Evolutionary conservation across 495 filamentous ascomycete genomes (phyloP), one percentile per base, ranked within the genome.

Genomic region (Lophiotrema nucula): DNA sequence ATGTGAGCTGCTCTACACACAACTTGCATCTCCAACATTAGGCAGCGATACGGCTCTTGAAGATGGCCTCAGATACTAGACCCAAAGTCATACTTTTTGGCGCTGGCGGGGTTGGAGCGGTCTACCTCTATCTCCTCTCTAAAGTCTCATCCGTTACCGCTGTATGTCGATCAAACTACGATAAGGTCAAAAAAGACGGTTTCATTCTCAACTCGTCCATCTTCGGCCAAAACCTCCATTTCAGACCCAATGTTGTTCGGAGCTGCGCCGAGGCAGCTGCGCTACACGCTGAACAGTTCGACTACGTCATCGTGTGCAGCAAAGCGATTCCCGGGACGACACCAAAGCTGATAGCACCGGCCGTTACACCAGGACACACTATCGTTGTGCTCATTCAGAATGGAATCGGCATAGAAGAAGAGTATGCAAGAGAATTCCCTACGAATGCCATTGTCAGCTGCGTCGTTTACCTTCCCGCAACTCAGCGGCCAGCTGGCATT

Each of bases 131-230:
- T 47, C 70, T 78, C 19, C 71, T 86, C 4, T 64, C 75, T 33
- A 60, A 67, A 12, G 74, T 74, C 23, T 66, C 69, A 2, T 74
- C 73, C 18, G 74, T 82, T 27, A 79, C 78, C 4, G 70, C 76
- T 1, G 70, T 85, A 15, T 76, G 81, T 51, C 75, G 83, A 25
- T 82, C 79, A 2, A 86, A 84, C 69, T 84, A 79, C 67, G 68
- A 69, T 1, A 69, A 62, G 3, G 79, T 76, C 24, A 66, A 67
- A 27, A 41, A 69, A 8, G 48, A 79, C 24, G 83, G 81, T 16
- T 80, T 81, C 64, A 59, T 64, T 15, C 80, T 85, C 62, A 54
- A 77, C 25, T 83, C 79, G 1, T 48, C 70, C 15, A 49, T 62
- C 19, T 81, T 74, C 66, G 77, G 77, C 49, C 35, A 72, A 6